Evolutionary conservation across 345 rosid species (phyloP).

Genomic region (Linum usitatissimum): DNA sequence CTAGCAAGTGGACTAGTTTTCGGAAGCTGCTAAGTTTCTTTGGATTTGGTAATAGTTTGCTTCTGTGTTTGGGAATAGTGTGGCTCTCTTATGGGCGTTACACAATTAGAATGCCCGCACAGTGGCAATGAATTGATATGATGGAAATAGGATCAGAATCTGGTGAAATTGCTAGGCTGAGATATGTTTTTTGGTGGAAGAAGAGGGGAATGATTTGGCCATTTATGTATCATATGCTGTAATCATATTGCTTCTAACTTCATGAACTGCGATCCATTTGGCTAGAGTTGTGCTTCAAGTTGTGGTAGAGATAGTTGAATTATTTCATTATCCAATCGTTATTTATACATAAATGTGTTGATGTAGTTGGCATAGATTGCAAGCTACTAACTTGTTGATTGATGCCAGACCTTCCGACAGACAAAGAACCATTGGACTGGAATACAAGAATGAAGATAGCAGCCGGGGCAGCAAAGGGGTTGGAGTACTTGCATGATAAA

Average conservation of each 20-base stretch:
- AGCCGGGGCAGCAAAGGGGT: constrained; percentile 79
- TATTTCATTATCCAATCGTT: background rate
- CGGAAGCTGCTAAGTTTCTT: background rate
- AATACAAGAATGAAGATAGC: constrained; percentile 76
- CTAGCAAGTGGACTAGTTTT: background rate
- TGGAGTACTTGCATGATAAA: constrained; percentile 74
- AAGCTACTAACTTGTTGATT: background rate
- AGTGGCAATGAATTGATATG: background rate
- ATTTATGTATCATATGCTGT: no score
- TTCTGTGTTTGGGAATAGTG: no score
- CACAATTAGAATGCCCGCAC: background rate
- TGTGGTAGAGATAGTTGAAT: background rate
- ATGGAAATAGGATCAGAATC: background rate
- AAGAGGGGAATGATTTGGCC: no score
- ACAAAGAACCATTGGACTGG: constrained; percentile 58
- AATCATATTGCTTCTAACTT: no score
- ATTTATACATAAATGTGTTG: background rate
- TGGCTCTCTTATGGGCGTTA: no score
- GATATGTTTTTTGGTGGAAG: background rate
- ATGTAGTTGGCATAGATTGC: background rate
- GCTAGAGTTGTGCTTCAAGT: background rate
- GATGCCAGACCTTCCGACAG: constrained; percentile 40
- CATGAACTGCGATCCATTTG: no score
- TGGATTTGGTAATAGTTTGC: no score
- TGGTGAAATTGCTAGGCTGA: background rate